Evolutionary conservation across 345 rosid species (phyloP).

Genomic region (Brassica carinata): DNA sequence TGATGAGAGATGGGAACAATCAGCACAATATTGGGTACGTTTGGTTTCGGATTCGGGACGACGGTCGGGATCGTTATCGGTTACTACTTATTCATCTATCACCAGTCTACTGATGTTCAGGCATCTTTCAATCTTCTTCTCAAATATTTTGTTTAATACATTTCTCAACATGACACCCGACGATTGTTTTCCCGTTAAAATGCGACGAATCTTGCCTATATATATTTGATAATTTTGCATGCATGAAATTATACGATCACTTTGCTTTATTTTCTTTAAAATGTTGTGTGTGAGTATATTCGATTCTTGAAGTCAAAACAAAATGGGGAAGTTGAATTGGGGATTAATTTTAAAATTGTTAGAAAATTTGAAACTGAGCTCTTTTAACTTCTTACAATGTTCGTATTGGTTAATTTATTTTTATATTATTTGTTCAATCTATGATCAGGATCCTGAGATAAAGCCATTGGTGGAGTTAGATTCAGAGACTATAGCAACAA

Average conservation of each 20-base stretch:
- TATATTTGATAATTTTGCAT: slow-evolving; percentile 18
- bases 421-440: not conserved
- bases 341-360: not conserved
- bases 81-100: slow-evolving; percentile 73
- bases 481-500: slow-evolving; percentile 55
- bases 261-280: no score
- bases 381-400: not conserved
- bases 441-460: slow-evolving; percentile 68
- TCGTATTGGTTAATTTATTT: not conserved
- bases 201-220: not conserved
- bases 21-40: slow-evolving; percentile 58
- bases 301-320: no score
- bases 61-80: slow-evolving; percentile 71
- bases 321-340: not conserved
- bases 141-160: not conserved
- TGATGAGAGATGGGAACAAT: slow-evolving; percentile 59
- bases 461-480: slow-evolving; percentile 84
- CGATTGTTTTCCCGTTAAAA: no score
- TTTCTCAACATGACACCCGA: no score
- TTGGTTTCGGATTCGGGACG: slow-evolving; percentile 84
- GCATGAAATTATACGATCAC: not conserved
- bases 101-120: slow-evolving; percentile 72
- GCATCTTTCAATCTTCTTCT: slow-evolving; percentile 39
- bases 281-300: not conserved
- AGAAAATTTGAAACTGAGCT: not conserved